Evolutionary conservation across 495 filamentous ascomycete genomes (phyloP).

Genomic region (Xylona heveae): DNA sequence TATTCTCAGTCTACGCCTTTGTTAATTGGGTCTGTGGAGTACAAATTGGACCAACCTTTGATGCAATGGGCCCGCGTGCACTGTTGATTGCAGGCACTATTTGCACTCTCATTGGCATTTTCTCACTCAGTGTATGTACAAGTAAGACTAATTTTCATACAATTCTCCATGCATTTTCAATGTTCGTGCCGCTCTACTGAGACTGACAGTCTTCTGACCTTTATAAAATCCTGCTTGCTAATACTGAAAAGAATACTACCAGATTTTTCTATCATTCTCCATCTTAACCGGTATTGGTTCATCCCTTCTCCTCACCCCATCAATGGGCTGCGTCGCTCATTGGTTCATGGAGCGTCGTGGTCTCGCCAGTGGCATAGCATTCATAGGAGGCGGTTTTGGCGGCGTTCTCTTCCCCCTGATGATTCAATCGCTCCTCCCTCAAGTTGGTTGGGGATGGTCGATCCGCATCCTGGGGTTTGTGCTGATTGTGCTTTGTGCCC

Average conservation of each 20-base stretch:
- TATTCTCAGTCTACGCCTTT: constrained; percentile 32
- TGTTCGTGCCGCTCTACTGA: constrained; percentile 13
- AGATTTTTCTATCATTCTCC: constrained; percentile 40
- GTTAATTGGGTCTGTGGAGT: constrained; percentile 19
- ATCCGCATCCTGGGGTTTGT: background rate
- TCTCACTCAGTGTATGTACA: constrained; percentile 2
- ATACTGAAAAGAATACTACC: constrained; percentile 33
- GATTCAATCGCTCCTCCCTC: too few relatives aligned
- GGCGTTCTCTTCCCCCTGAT: too few relatives aligned
- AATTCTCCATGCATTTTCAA: constrained; percentile 17
- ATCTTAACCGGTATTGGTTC: constrained; percentile 30
- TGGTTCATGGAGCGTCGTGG: constrained; percentile 32
- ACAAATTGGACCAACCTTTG: constrained; percentile 31
- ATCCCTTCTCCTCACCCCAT: constrained; percentile 27
- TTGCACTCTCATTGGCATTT: too few relatives aligned
- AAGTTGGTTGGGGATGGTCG: background rate
- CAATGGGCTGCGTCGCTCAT: constrained; percentile 27
- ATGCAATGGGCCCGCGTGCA: constrained; percentile 23
- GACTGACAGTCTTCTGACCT: constrained; percentile 17
- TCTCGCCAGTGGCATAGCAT: constrained; percentile 29
- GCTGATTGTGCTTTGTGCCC: background rate
- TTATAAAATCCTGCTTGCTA: constrained; percentile 40
- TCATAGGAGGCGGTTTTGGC: constrained; percentile 33
- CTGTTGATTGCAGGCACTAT: too few relatives aligned
- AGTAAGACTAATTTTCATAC: constrained; percentile 5